Conservation (phyloP, 306 rosid species). For the Erythrophleum fordii region DNA sequence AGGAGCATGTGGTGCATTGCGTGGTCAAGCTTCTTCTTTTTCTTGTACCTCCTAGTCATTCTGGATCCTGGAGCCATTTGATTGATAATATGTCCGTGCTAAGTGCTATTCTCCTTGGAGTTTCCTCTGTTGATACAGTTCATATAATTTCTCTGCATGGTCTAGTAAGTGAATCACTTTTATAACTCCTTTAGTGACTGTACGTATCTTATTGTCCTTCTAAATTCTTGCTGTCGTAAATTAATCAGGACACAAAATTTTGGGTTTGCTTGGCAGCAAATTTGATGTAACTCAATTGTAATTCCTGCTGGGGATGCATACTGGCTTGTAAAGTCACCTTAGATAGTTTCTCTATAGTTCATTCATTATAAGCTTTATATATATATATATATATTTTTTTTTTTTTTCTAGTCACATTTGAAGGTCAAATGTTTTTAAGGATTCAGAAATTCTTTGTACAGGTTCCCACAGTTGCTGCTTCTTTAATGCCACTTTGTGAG, state of each 20-base stretch:
- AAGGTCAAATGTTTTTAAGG: slow-evolving; percentile 33
- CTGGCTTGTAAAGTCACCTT: slow-evolving; percentile 13
- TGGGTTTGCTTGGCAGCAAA: slow-evolving; percentile 14
- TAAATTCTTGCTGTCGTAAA: slow-evolving; percentile 24
- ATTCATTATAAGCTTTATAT: neutral
- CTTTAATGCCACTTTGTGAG: slow-evolving; percentile 77
- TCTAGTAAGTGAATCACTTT: slow-evolving; percentile 55
- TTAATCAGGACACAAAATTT: neutral
- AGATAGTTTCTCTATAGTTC: slow-evolving; percentile 16
- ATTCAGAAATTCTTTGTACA: slow-evolving; percentile 44
- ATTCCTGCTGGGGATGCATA: neutral
- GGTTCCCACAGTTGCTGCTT: slow-evolving; percentile 77
- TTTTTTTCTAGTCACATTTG: slow-evolving; percentile 21
- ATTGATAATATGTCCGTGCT: slow-evolving; percentile 65
- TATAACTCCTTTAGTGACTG: slow-evolving; percentile 14
- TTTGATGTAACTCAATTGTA: slow-evolving; percentile 26
- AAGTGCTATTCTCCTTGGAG: slow-evolving; percentile 64
- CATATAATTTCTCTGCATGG: slow-evolving; percentile 84
- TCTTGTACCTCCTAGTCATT: slow-evolving; percentile 52
- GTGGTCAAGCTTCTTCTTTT: slow-evolving; percentile 75
- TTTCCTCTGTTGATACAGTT: slow-evolving; percentile 64
- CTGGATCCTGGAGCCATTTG: slow-evolving; percentile 60
- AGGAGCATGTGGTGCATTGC: slow-evolving; percentile 78
- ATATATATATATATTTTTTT: neutral
- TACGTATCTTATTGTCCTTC: slow-evolving; percentile 19